These are phyloP conservation scores for Heterobasidion irregulare DNA, from an alignment of 1,284 basidiomycete species.

Conservation along the genomic window DNA sequence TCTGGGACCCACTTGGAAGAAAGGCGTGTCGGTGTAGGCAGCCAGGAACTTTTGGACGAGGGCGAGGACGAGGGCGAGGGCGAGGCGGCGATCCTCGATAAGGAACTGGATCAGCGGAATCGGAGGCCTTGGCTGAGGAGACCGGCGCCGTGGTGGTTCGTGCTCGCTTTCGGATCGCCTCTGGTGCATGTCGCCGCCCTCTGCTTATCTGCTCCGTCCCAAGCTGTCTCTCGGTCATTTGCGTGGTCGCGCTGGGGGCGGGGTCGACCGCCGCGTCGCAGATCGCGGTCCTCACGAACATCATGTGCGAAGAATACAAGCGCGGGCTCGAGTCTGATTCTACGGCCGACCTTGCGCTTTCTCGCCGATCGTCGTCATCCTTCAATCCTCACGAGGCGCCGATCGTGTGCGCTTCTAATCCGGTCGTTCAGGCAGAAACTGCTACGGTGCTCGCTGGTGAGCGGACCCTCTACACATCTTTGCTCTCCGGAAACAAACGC, in stretches of 20 bases:
- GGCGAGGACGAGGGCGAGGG: constrained; percentile 11
- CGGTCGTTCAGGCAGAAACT: constrained; percentile 64
- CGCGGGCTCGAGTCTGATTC: constrained; percentile 9
- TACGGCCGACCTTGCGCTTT: background rate
- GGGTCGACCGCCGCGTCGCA: constrained; percentile 52
- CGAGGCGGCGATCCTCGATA: constrained; percentile 17
- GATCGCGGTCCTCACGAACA: constrained; percentile 36
- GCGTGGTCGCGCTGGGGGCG: constrained; percentile 44
- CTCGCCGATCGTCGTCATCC: background rate
- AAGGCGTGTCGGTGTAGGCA: no score
- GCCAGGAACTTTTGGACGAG: background rate
- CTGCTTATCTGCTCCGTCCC: background rate
- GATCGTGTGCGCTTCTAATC: constrained; percentile 56
- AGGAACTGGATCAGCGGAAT: constrained; percentile 14
- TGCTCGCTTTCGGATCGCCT: constrained; percentile 5
- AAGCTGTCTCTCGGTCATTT: constrained; percentile 51
- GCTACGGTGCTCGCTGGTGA: constrained; percentile 48
- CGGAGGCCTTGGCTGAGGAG: constrained; percentile 57
- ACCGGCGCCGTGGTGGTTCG: constrained; percentile 63
- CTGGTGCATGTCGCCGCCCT: background rate
- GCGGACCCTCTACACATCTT: no score
- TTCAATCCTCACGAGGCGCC: constrained; percentile 1
- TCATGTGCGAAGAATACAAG: constrained; percentile 17
- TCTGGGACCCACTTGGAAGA: no score
- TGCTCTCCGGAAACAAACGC: no score